Percentiles rank a stretch among this genome's conserved stretches.
Evolutionary conservation across 176 grass and related monocot genomes (phyloP).

Genomic region (Carex scoparia): DNA sequence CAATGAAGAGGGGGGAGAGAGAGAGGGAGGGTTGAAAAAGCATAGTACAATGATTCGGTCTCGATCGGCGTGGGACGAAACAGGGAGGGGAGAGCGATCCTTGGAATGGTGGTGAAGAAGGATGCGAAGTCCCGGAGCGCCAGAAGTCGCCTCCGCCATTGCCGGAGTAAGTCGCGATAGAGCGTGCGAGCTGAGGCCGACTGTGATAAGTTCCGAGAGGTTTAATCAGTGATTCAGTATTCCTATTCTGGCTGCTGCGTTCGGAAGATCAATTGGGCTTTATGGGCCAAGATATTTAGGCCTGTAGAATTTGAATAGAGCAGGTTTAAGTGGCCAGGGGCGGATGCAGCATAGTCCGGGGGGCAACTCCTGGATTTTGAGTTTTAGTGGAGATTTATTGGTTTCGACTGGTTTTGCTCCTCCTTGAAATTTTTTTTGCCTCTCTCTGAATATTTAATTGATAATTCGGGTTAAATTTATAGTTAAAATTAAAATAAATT

Average conservation of each 20-base stretch:
- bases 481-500: no score
- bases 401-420: no score
- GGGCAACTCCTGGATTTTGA: no score
- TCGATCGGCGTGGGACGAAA: slow-evolving; percentile 78
- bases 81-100: slow-evolving; percentile 21
- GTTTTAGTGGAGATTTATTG: no score
- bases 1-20: background rate
- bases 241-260: background rate
- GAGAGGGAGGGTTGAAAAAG: background rate
- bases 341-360: no score
- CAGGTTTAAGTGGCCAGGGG: background rate
- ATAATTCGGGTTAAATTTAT: no score
- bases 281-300: background rate
- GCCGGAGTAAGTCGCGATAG: slow-evolving; percentile 7
- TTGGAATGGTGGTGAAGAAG: slow-evolving; percentile 53
- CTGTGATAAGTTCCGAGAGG: background rate
- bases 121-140: slow-evolving; percentile 55
- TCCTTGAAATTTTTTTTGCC: no score
- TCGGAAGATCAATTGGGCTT: background rate
- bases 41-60: slow-evolving; percentile 69
- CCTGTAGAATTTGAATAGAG: background rate
- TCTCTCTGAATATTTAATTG: no score
- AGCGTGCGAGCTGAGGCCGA: background rate
- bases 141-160: slow-evolving; percentile 40
- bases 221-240: no score